phyloP scores from a whole-genome alignment of 306 rosid species.

The Bauhinia variegata region DNA sequence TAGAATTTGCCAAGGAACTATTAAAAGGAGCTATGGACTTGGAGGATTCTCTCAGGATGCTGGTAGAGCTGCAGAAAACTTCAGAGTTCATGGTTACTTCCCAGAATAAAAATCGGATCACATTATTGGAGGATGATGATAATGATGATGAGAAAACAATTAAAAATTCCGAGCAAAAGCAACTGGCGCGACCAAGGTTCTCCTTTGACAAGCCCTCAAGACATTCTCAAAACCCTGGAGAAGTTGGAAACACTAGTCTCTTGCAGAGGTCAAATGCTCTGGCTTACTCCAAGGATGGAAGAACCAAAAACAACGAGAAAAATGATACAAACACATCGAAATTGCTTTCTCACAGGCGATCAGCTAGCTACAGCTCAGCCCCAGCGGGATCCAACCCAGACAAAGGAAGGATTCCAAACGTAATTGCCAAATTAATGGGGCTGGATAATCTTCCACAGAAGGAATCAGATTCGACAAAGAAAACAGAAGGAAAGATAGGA shows the following conservation, averaged over 20 bases:
- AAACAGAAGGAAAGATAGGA: conserved; percentile 34
- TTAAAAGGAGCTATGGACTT: conserved; percentile 86
- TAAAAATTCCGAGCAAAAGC: conserved; percentile 47
- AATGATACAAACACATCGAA: conserved; percentile 36
- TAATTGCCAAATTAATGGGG: conserved; percentile 94
- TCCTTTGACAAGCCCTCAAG: conserved; percentile 58
- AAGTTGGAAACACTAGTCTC: conserved; percentile 41
- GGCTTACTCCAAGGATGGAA: conserved; percentile 49
- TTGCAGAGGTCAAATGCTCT: conserved; percentile 52
- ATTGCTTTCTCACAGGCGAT: conserved; percentile 52
- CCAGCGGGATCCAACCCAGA: conserved; percentile 43
- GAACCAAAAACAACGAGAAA: conserved; percentile 42
- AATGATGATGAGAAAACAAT: conserved; percentile 40
- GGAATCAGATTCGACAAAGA: conserved; percentile 44
- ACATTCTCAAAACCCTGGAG: conserved; percentile 39
- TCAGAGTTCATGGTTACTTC: conserved; percentile 57
- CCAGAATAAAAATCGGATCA: conserved; percentile 66
- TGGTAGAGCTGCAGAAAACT: conserved; percentile 70
- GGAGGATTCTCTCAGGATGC: conserved; percentile 85
- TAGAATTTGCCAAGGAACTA: conserved; percentile 79
- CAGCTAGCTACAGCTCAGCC: conserved; percentile 41
- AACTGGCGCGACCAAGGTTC: conserved; percentile 61
- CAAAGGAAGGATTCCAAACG: conserved; percentile 83
- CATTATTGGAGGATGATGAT: conserved; percentile 67
- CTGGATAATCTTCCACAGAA: conserved; percentile 65